These are phyloP conservation scores for Phytopythium vexans DNA, from an alignment of 352 stramenopile genomes.

Conservation along the genomic window DNA sequence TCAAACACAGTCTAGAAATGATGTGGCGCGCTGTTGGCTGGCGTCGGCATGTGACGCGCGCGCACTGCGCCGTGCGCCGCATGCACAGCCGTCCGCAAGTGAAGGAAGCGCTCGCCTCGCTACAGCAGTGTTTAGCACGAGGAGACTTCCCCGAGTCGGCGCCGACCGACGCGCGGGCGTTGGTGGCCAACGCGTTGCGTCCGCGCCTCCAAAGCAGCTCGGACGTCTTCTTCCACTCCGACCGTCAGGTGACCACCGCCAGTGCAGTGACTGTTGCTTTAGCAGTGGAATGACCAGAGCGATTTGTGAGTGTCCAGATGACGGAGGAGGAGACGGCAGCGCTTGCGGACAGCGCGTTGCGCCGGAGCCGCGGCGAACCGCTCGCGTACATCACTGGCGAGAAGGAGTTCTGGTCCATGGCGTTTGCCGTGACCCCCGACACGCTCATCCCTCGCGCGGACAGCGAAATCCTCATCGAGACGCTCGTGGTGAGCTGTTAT, in stretches of 20 bases:
- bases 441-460: constrained; percentile 82
- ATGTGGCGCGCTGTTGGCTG: no score
- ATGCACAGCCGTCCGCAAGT: neutral
- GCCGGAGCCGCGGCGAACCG: constrained; percentile 43
- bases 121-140: neutral
- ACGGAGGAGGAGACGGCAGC: constrained; percentile 23
- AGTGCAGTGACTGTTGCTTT: neutral
- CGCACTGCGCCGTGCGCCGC: no score
- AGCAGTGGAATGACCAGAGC: constrained; percentile 1
- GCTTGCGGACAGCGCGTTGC: constrained; percentile 19
- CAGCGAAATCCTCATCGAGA: constrained; percentile 79
- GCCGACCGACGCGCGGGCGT: constrained; percentile 45
- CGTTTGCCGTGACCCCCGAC: constrained; percentile 43
- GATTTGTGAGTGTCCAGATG: constrained; percentile 13
- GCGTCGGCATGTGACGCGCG: no score
- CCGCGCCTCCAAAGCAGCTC: constrained; percentile 36
- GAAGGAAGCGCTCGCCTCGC: neutral
- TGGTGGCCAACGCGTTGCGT: constrained; percentile 47
- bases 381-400: constrained; percentile 63
- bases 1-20: no score
- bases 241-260: constrained; percentile 23
- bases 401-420: constrained; percentile 80
- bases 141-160: neutral
- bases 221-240: constrained; percentile 54
- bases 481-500: constrained; percentile 37